Evolutionary conservation across 2,329 filamentous ascomycete genomes (phyloP).

Genomic region (Verticillium albo-atrum): DNA sequence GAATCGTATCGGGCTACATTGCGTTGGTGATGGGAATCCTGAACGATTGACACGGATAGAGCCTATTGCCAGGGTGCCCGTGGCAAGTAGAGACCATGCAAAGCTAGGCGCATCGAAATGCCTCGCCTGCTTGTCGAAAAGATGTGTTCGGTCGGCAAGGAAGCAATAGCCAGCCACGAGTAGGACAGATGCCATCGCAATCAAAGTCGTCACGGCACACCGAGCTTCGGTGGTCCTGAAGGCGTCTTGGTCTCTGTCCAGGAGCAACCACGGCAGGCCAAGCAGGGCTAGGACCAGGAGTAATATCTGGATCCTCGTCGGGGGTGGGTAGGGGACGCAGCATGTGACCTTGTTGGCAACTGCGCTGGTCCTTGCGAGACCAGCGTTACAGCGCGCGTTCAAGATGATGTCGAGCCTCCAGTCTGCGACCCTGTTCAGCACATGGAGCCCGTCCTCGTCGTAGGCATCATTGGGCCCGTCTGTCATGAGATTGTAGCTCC

Average conservation of each 20-base stretch:
- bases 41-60: not conserved
- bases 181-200: conserved; percentile 20
- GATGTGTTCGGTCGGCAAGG: conserved; percentile 47
- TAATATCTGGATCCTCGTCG: conserved; percentile 15
- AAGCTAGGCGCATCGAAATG: conserved; percentile 28
- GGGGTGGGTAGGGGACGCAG: conserved; percentile 40
- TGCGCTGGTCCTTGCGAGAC: conserved; percentile 26
- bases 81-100: conserved; percentile 14
- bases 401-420: conserved; percentile 45
- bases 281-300: conserved; percentile 15
- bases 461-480: conserved; percentile 38
- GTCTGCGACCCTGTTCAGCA: conserved; percentile 34
- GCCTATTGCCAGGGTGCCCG: conserved; percentile 15
- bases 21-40: not conserved
- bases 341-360: conserved; percentile 43
- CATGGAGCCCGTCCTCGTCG: conserved; percentile 40
- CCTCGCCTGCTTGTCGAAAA: conserved; percentile 48
- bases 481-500: conserved; percentile 47
- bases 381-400: conserved; percentile 48
- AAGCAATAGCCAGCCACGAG: conserved; percentile 37
- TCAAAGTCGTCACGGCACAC: conserved; percentile 15
- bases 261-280: conserved; percentile 5
- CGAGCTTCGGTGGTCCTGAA: conserved; percentile 19
- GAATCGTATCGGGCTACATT: conserved; percentile 4
- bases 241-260: conserved; percentile 5